phyloP scores from a whole-genome alignment of 257 asterid genomes.

The Pogostemon cablin region DNA sequence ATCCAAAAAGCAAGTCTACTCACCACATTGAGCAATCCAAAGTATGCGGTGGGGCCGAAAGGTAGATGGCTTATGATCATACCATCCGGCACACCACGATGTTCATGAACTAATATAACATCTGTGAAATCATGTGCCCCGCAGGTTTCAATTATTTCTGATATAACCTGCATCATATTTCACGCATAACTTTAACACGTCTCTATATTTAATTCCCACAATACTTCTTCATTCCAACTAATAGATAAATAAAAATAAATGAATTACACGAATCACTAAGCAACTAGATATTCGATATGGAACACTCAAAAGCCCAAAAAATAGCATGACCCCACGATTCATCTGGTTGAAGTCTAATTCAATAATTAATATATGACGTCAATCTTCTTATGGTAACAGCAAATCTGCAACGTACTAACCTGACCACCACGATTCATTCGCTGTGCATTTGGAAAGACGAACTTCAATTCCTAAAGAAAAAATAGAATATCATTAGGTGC shows the following conservation, averaged over 20 bases:
- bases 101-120: constrained; percentile 88
- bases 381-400: not conserved
- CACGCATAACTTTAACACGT: not conserved
- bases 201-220: no score
- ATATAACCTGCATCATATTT: constrained; percentile 59
- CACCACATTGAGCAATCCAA: constrained; percentile 94
- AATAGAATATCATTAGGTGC: not conserved
- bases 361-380: not conserved
- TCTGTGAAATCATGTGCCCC: constrained; percentile 89
- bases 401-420: constrained; percentile 51
- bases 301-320: no score
- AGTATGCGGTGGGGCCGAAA: constrained; percentile 93
- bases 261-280: no score
- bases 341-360: constrained; percentile 1
- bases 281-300: no score
- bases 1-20: constrained; percentile 37
- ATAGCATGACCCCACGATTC: no score
- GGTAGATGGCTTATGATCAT: constrained; percentile 89
- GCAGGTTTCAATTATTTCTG: constrained; percentile 91
- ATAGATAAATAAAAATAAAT: no score
- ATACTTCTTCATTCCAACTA: no score
- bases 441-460: constrained; percentile 88
- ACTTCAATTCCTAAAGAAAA: constrained; percentile 68
- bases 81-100: constrained; percentile 96
- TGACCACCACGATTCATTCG: constrained; percentile 96